These are phyloP conservation scores for Globisporangium lucens DNA, from an alignment of 352 stramenopile species.

Conservation along the genomic window DNA sequence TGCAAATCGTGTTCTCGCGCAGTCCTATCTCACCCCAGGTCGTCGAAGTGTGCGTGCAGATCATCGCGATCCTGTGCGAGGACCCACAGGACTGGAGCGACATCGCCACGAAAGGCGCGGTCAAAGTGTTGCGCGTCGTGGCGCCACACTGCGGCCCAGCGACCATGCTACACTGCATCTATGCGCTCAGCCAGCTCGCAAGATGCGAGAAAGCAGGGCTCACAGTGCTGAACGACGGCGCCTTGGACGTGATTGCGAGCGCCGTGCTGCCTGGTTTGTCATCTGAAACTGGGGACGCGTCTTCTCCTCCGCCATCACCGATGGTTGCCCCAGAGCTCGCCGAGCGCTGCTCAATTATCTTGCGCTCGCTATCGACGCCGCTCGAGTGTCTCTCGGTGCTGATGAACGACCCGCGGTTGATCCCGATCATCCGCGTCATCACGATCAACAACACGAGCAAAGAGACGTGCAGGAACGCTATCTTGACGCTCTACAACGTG, in stretches of 20 bases:
- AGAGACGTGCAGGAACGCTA: conserved; percentile 54
- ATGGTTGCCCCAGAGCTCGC: conserved; percentile 24
- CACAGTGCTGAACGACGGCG: conserved; percentile 52
- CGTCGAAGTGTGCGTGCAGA: conserved; percentile 60
- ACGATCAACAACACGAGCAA: conserved; percentile 27
- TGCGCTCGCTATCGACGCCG: conserved; percentile 62
- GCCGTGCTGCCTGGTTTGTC: conserved; percentile 17
- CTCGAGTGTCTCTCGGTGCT: conserved; percentile 43
- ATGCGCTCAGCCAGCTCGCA: conserved; percentile 65
- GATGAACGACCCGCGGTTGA: conserved; percentile 50
- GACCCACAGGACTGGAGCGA: conserved; percentile 47
- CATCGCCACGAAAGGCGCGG: conserved; percentile 47
- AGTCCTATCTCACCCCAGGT: conserved; percentile 27
- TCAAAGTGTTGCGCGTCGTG: conserved; percentile 52
- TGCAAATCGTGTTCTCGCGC: conserved; percentile 40
- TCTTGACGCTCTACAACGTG: conserved; percentile 76
- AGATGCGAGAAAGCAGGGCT: conserved; percentile 40
- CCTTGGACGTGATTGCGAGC: conserved; percentile 52
- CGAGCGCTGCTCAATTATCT: conserved; percentile 64
- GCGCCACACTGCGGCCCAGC: conserved; percentile 23
- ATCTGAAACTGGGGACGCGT: not conserved
- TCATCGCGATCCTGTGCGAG: conserved; percentile 67
- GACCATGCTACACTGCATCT: conserved; percentile 52
- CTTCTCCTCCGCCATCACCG: not conserved
- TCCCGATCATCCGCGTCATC: conserved; percentile 46